phyloP scores from a whole-genome alignment of 1,284 basidiomycete species.

The Inonotus obliquus region DNA sequence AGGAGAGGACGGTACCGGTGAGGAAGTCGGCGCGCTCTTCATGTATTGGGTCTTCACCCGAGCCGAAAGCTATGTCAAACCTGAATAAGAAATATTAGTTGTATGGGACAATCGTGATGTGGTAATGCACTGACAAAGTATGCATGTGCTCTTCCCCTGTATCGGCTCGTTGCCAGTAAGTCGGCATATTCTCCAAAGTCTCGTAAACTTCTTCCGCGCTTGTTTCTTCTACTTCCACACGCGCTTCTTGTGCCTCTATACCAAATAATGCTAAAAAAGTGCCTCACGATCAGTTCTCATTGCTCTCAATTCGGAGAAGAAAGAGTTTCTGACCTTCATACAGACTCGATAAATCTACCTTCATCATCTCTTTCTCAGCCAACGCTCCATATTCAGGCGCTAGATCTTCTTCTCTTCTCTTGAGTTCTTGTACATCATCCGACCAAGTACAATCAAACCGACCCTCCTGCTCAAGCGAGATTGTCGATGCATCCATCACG shows the following conservation, averaged over 20 bases:
- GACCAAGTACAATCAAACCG: slow-evolving; percentile 31
- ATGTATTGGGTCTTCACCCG: slow-evolving; percentile 41
- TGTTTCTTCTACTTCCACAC: slow-evolving; percentile 27
- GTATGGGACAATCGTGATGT: not conserved
- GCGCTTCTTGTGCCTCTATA: slow-evolving; percentile 26
- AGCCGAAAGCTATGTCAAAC: slow-evolving; percentile 54
- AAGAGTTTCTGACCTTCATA: slow-evolving; percentile 50
- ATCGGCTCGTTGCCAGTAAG: slow-evolving; percentile 49
- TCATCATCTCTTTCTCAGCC: slow-evolving; percentile 37
- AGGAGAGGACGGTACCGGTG: slow-evolving; percentile 44
- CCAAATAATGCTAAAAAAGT: slow-evolving; percentile 30
- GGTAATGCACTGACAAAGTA: slow-evolving; percentile 42
- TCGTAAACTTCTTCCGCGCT: slow-evolving; percentile 38
- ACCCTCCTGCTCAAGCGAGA: not conserved
- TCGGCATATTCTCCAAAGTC: slow-evolving; percentile 46
- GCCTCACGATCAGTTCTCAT: not conserved
- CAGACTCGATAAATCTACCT: slow-evolving; percentile 43
- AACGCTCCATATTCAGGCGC: slow-evolving; percentile 40
- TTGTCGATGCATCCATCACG: slow-evolving; percentile 7
- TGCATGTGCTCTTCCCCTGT: slow-evolving; percentile 45
- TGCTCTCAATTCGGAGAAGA: slow-evolving; percentile 30
- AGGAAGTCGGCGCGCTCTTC: slow-evolving; percentile 52
- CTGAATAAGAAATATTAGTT: slow-evolving; percentile 32
- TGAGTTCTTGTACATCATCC: slow-evolving; percentile 37
- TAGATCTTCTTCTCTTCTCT: slow-evolving; percentile 25